Evolutionary conservation across 2,329 filamentous ascomycete genomes (phyloP).

Genomic region (Talaromyces atroroseus): DNA sequence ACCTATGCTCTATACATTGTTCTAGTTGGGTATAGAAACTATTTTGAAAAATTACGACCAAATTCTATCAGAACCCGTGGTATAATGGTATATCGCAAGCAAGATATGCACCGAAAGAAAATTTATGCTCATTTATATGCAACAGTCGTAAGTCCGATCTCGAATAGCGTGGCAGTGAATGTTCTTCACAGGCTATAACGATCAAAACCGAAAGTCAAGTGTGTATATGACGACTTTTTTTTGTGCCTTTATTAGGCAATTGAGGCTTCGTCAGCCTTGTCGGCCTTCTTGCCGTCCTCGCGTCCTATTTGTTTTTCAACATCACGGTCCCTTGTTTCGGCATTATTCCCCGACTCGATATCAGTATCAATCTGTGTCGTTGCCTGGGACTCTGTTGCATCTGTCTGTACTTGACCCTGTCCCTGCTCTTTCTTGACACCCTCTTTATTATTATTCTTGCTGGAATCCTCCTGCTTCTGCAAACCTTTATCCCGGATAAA

Average conservation of each 20-base stretch:
- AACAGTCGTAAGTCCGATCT: not conserved
- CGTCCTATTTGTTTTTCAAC: slow-evolving; percentile 7
- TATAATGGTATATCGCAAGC: not conserved
- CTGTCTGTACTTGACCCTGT: not conserved
- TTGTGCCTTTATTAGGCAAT: not conserved
- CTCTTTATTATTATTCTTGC: slow-evolving; percentile 9
- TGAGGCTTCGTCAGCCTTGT: not conserved
- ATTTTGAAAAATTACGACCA: not conserved
- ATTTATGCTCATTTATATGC: not conserved
- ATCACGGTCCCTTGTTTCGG: slow-evolving; percentile 6
- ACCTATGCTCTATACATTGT: not conserved
- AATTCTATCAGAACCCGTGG: not conserved
- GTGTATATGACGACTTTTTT: not conserved
- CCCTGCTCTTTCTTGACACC: not conserved
- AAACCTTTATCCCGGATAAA: slow-evolving; percentile 51
- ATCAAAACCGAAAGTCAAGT: not conserved
- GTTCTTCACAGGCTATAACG: not conserved
- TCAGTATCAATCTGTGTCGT: slow-evolving; percentile 6
- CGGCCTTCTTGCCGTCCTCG: not conserved
- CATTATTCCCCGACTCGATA: not conserved
- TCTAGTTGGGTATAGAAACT: not conserved
- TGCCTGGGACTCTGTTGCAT: slow-evolving; percentile 3
- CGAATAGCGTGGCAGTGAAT: not conserved
- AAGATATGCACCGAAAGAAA: not conserved
- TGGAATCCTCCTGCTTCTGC: slow-evolving; percentile 28